Conservation (phyloP, 768 basidiomycete genomes). For the Mycena venus region DNA sequence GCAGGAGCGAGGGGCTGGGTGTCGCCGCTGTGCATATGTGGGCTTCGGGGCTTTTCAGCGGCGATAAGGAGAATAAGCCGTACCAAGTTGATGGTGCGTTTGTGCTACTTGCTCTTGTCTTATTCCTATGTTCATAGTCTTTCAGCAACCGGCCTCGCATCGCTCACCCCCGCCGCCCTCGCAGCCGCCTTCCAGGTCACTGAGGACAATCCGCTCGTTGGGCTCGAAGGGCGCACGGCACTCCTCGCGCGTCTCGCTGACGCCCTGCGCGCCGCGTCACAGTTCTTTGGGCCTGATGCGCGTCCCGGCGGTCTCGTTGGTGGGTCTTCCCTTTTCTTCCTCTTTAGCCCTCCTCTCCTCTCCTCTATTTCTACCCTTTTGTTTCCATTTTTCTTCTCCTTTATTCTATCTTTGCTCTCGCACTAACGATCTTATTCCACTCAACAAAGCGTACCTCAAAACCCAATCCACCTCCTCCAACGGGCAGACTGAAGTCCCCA, state of each 20-base stretch:
- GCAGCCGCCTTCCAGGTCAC: constrained; percentile 85
- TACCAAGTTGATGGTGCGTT: constrained; percentile 84
- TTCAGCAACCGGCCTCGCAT: constrained; percentile 78
- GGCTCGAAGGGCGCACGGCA: constrained; percentile 86
- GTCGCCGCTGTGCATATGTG: constrained; percentile 96
- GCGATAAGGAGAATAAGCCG: constrained; percentile 68
- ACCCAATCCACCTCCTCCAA: constrained; percentile 60
- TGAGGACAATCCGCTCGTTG: constrained; percentile 87
- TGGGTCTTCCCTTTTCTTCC: constrained; percentile 41
- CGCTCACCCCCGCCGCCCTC: constrained; percentile 71
- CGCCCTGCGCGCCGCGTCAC: constrained; percentile 74
- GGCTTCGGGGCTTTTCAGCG: constrained; percentile 83
- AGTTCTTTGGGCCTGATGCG: constrained; percentile 80
- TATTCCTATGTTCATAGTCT: background rate
- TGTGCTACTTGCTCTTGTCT: constrained; percentile 19
- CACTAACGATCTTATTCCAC: background rate
- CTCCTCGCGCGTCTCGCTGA: constrained; percentile 80
- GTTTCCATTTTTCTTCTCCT: background rate
- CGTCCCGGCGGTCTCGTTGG: constrained; percentile 89
- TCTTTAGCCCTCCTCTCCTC: background rate
- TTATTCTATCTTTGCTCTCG: background rate
- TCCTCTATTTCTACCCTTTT: no score
- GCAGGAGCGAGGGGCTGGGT: constrained; percentile 86
- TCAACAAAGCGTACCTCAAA: constrained; percentile 87
- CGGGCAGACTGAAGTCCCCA: constrained; percentile 60